Evolutionary conservation across 2,329 filamentous ascomycete species (phyloP).

Genomic region (Colletotrichum cuscutae): DNA sequence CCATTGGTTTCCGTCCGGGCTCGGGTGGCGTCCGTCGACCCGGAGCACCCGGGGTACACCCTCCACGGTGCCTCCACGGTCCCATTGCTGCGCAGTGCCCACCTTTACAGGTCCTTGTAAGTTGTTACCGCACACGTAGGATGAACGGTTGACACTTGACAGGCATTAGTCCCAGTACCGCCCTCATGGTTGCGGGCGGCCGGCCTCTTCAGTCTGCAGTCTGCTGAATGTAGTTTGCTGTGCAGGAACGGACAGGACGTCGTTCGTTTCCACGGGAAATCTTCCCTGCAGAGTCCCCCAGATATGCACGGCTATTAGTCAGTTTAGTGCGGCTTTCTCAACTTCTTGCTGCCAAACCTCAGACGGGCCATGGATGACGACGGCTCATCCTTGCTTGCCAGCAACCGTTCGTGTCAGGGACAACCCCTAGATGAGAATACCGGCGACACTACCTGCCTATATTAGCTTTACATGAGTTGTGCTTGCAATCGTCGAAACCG

Average conservation of each 20-base stretch:
- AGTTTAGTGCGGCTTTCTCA: neutral
- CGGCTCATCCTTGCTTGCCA: conserved; percentile 14
- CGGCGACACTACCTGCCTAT: conserved; percentile 22
- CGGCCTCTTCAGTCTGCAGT: neutral
- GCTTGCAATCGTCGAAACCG: neutral
- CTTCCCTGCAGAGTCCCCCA: neutral
- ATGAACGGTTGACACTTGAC: conserved; percentile 13
- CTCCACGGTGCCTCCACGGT: neutral
- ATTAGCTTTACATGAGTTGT: conserved; percentile 6
- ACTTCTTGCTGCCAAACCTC: neutral
- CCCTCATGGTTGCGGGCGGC: neutral
- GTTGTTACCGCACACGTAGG: conserved; percentile 1
- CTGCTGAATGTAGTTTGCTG: neutral
- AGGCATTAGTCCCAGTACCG: neutral
- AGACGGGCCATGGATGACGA: neutral
- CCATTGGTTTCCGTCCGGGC: neutral
- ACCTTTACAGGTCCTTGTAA: conserved; percentile 1
- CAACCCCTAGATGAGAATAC: neutral
- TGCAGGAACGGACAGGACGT: neutral
- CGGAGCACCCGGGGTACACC: conserved; percentile 10
- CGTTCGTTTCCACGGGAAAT: neutral
- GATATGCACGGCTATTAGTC: neutral
- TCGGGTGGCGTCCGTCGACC: neutral
- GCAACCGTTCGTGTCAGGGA: conserved; percentile 5
- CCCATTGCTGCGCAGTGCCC: neutral